These are phyloP conservation scores for Zelopaecilomyces penicillatus DNA, from an alignment of 2,329 filamentous ascomycete species.

Conservation along the genomic window DNA sequence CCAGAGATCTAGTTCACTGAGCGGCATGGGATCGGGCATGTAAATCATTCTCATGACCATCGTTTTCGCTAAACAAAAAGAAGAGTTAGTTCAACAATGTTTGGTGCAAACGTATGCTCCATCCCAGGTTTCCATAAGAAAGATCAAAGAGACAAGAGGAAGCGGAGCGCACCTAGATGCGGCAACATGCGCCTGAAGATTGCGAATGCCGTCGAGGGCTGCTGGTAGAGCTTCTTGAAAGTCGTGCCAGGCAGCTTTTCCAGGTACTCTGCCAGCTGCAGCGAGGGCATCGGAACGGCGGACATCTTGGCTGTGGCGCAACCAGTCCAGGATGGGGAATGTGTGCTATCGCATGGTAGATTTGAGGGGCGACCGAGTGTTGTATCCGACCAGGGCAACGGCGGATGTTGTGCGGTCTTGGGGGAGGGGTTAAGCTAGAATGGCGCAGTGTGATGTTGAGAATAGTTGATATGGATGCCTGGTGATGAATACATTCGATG, in stretches of 20 bases:
- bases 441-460: no score
- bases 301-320: slow-evolving; percentile 33
- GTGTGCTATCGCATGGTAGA: slow-evolving; percentile 4
- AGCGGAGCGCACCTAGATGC: slow-evolving; percentile 59
- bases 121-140: not conserved
- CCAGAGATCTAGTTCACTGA: slow-evolving; percentile 80
- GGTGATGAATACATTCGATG: not conserved
- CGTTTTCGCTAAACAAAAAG: slow-evolving; percentile 60
- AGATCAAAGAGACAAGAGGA: not conserved
- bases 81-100: not conserved
- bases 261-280: slow-evolving; percentile 76
- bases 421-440: not conserved
- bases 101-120: no score
- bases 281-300: slow-evolving; percentile 37
- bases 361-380: not conserved
- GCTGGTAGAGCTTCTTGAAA: slow-evolving; percentile 86
- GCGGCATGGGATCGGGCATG: slow-evolving; percentile 69
- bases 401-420: not conserved
- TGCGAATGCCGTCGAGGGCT: slow-evolving; percentile 89
- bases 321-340: slow-evolving; percentile 13
- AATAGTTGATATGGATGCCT: not conserved
- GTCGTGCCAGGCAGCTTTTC: slow-evolving; percentile 84
- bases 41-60: slow-evolving; percentile 95
- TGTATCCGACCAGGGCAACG: not conserved
- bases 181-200: slow-evolving; percentile 97